Conservation (phyloP, 805 yeast species). For the Lachancea nothofagi region DNA sequence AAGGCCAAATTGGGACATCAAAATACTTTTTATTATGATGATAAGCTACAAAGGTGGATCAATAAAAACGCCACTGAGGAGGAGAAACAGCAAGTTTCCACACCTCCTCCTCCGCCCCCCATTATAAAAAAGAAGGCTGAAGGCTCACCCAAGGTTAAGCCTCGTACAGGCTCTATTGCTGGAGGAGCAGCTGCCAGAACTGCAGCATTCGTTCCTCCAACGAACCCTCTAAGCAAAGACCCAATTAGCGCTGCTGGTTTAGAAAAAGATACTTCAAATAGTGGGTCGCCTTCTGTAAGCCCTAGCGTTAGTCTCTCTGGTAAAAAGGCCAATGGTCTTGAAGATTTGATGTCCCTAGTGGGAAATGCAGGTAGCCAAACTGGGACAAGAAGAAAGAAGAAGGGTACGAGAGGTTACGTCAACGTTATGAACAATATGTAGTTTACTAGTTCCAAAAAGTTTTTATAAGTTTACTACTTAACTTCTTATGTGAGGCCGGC, state of each 20-base stretch:
- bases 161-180: slow-evolving; percentile 35
- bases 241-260: slow-evolving; percentile 16
- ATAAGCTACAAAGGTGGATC: slow-evolving; percentile 81
- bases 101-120: slow-evolving; percentile 69
- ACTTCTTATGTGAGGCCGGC: background rate
- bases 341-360: slow-evolving; percentile 40
- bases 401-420: slow-evolving; percentile 55
- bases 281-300: slow-evolving; percentile 7
- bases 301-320: slow-evolving; percentile 27
- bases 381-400: slow-evolving; percentile 37
- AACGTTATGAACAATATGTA: slow-evolving; percentile 48
- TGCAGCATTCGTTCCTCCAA: slow-evolving; percentile 32
- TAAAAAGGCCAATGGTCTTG: slow-evolving; percentile 39
- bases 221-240: slow-evolving; percentile 33
- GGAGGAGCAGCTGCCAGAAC: slow-evolving; percentile 29
- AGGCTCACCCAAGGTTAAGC: slow-evolving; percentile 32
- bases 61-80: slow-evolving; percentile 61
- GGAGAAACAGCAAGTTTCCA: slow-evolving; percentile 49
- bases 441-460: background rate
- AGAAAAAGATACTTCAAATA: slow-evolving; percentile 9
- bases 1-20: slow-evolving; percentile 84
- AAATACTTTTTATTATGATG: slow-evolving; percentile 72
- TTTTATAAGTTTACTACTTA: background rate
- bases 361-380: slow-evolving; percentile 25
- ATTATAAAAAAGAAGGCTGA: slow-evolving; percentile 35